These are phyloP conservation scores for Alternaria conjuncta DNA, from an alignment of 2,329 filamentous ascomycete genomes.

Conservation along the genomic window DNA sequence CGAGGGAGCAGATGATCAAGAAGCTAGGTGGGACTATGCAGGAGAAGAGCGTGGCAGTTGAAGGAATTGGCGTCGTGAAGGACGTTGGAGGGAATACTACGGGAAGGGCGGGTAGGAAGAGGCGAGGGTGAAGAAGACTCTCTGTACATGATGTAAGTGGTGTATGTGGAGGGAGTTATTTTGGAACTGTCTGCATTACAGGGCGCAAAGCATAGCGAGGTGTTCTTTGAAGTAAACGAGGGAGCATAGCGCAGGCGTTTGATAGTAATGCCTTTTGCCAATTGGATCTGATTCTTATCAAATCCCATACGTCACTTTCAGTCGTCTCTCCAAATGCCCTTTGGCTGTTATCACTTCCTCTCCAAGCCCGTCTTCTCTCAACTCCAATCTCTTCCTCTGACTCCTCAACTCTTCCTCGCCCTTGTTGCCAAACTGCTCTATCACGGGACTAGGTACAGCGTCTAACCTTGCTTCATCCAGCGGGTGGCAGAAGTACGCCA, in stretches of 20 bases:
- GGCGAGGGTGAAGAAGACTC: constrained; percentile 23
- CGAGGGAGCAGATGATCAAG: constrained; percentile 45
- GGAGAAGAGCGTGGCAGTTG: constrained; percentile 32
- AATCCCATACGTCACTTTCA: constrained; percentile 65
- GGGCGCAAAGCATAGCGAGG: constrained; percentile 21
- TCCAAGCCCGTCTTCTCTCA: constrained; percentile 43
- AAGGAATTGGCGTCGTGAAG: constrained; percentile 43
- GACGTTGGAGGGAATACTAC: constrained; percentile 33
- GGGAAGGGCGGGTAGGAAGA: constrained; percentile 34
- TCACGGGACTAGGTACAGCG: constrained; percentile 60
- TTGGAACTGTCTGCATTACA: constrained; percentile 6
- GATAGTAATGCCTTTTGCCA: not conserved
- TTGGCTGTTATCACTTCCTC: constrained; percentile 60
- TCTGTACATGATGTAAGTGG: not conserved
- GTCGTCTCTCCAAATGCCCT: constrained; percentile 63
- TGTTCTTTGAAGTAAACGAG: constrained; percentile 4
- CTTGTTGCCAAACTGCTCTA: constrained; percentile 50
- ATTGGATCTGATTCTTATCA: not conserved
- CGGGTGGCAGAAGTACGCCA: constrained; percentile 70
- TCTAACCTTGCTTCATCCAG: constrained; percentile 61
- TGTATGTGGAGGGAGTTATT: not conserved
- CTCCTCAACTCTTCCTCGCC: constrained; percentile 41
- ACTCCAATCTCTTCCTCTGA: constrained; percentile 52
- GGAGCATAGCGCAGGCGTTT: constrained; percentile 4
- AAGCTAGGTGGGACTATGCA: constrained; percentile 45